Evolutionary conservation across 1,139 yeast species (phyloP).

Genomic region (Sugiyamaella neomexicana): DNA sequence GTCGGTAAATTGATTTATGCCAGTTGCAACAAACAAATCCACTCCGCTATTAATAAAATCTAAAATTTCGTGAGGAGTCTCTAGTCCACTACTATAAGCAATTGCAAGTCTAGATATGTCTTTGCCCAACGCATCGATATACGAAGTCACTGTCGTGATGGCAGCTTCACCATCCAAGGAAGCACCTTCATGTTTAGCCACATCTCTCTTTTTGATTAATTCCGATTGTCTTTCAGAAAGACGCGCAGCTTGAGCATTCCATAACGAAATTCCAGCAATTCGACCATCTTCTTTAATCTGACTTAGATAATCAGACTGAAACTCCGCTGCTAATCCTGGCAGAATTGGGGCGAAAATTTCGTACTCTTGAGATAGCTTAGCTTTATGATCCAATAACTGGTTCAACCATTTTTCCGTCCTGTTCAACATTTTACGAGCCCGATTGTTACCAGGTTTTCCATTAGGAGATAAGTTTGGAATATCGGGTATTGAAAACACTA

Average conservation of each 20-base stretch:
- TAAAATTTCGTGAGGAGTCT: constrained; percentile 41
- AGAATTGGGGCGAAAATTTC: constrained; percentile 38
- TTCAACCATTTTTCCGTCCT: constrained; percentile 41
- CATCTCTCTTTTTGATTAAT: constrained; percentile 19
- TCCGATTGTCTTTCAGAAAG: constrained; percentile 24
- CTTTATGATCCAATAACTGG: constrained; percentile 22
- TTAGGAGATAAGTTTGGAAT: constrained; percentile 37
- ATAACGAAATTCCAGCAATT: constrained; percentile 32
- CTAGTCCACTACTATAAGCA: constrained; percentile 30
- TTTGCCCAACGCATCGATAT: constrained; percentile 9
- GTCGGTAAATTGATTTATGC: constrained; percentile 39
- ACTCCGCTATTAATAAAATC: constrained; percentile 37
- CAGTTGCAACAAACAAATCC: constrained; percentile 41
- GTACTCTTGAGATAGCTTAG: not conserved
- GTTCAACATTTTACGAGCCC: constrained; percentile 40
- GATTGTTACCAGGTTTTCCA: constrained; percentile 40
- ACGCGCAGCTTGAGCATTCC: constrained; percentile 25
- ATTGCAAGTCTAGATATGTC: constrained; percentile 27
- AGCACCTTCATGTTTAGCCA: constrained; percentile 18
- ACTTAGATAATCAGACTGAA: constrained; percentile 34
- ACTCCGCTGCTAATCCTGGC: constrained; percentile 29
- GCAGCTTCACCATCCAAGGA: constrained; percentile 10
- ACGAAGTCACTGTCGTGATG: constrained; percentile 6
- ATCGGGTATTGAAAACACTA: constrained; percentile 39
- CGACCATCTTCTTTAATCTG: constrained; percentile 22